phyloP scores from a whole-genome alignment of 352 stramenopile species.

The Phytophthora syringae region DNA sequence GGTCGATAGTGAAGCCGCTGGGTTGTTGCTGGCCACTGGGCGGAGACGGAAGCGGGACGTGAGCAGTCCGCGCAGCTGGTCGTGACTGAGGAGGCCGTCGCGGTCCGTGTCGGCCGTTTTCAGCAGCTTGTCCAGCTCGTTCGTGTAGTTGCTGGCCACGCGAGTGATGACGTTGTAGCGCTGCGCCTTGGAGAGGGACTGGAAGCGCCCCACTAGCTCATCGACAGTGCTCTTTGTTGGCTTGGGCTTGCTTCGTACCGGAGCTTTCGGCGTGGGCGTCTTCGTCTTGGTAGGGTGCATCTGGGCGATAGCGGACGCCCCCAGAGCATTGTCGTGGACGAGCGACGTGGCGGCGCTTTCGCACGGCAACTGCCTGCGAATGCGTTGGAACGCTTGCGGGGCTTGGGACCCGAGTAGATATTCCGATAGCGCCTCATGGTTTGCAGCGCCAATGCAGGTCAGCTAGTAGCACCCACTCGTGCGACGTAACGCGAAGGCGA shows the following conservation, averaged over 20 bases:
- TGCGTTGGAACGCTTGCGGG: slow-evolving; percentile 29
- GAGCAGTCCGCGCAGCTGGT: slow-evolving; percentile 74
- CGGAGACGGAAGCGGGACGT: slow-evolving; percentile 73
- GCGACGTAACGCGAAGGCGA: slow-evolving; percentile 7
- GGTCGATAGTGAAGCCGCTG: slow-evolving; percentile 36
- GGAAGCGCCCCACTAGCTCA: slow-evolving; percentile 62
- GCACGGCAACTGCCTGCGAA: slow-evolving; percentile 22
- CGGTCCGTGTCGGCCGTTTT: slow-evolving; percentile 73
- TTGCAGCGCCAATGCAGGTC: slow-evolving; percentile 18
- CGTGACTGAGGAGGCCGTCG: slow-evolving; percentile 64
- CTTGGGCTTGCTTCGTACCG: slow-evolving; percentile 28
- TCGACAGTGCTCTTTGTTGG: slow-evolving; percentile 41
- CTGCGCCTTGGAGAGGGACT: slow-evolving; percentile 64
- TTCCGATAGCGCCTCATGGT: slow-evolving; percentile 33
- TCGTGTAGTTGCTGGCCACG: slow-evolving; percentile 56
- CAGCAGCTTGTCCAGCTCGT: slow-evolving; percentile 76
- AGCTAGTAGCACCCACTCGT: not conserved
- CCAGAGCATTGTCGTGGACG: slow-evolving; percentile 30
- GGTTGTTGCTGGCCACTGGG: slow-evolving; percentile 47
- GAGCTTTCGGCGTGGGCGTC: slow-evolving; percentile 8
- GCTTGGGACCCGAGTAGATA: slow-evolving; percentile 29
- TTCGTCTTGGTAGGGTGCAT: slow-evolving; percentile 25
- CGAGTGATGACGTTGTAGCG: slow-evolving; percentile 57
- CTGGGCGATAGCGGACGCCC: slow-evolving; percentile 15
- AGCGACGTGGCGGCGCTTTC: slow-evolving; percentile 24